phyloP scores from a whole-genome alignment of 352 stramenopile genomes.

The Phytophthora uliginosa region DNA sequence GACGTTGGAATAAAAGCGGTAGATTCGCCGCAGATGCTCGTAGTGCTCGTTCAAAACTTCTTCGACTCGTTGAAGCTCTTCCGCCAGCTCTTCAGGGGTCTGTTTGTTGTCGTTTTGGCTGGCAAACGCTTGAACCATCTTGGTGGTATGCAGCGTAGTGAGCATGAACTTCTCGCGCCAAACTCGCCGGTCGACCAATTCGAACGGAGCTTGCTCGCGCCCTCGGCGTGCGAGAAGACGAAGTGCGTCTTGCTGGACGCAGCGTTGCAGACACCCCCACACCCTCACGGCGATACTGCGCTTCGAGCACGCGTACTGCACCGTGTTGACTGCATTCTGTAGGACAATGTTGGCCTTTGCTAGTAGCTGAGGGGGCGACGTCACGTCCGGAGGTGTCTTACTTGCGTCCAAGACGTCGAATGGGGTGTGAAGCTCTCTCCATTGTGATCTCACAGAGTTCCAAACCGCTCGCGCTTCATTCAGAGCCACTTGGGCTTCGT shows the following conservation, averaged over 20 bases:
- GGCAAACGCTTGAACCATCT: constrained; percentile 41
- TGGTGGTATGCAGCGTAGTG: constrained; percentile 55
- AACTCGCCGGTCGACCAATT: constrained; percentile 58
- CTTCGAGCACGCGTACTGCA: constrained; percentile 79
- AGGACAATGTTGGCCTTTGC: constrained; percentile 66
- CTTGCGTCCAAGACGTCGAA: constrained; percentile 67
- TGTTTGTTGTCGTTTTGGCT: constrained; percentile 17
- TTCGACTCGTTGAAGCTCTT: constrained; percentile 51
- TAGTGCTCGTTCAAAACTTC: constrained; percentile 54
- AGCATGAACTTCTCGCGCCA: constrained; percentile 75
- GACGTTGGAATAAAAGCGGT: constrained; percentile 67
- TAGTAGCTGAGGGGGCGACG: constrained; percentile 50
- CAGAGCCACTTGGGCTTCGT: constrained; percentile 60
- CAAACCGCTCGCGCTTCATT: constrained; percentile 57
- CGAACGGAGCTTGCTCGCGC: constrained; percentile 47
- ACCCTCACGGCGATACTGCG: constrained; percentile 55
- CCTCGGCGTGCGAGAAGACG: constrained; percentile 53
- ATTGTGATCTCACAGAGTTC: constrained; percentile 58
- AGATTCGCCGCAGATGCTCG: constrained; percentile 55
- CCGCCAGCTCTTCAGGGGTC: constrained; percentile 30
- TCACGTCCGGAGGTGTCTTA: constrained; percentile 52
- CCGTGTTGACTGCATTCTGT: constrained; percentile 79
- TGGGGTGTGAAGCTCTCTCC: constrained; percentile 66
- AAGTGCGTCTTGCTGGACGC: constrained; percentile 66
- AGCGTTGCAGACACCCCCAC: constrained; percentile 66